These are phyloP conservation scores for Xylaria sp. DNA, from an alignment of 2,329 filamentous ascomycete genomes.

Conservation along the genomic window DNA sequence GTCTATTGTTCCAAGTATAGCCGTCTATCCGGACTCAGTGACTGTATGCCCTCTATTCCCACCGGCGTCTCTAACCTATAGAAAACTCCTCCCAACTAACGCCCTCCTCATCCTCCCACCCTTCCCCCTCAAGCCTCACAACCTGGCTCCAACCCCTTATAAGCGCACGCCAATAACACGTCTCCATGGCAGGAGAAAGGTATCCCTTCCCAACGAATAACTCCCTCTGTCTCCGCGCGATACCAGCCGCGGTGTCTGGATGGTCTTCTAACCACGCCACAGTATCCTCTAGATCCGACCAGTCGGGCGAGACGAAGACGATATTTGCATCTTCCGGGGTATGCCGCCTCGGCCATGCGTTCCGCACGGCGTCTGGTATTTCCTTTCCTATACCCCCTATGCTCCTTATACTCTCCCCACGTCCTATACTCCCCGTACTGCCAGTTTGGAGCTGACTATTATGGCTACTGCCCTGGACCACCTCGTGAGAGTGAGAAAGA, in stretches of 20 bases:
- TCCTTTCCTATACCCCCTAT: too few species aligned
- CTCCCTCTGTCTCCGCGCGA: constrained; percentile 29
- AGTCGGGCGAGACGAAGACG: constrained; percentile 32
- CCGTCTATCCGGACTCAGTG: too few species aligned
- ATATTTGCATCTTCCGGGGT: constrained; percentile 24
- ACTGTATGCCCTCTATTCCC: not conserved
- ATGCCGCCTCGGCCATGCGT: constrained; percentile 25
- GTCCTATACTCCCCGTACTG: too few species aligned
- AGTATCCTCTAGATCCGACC: constrained; percentile 27
- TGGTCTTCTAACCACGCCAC: constrained; percentile 29
- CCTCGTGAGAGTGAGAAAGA: not conserved
- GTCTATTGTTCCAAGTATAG: too few species aligned
- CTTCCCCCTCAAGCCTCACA: constrained; percentile 25
- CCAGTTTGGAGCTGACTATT: too few species aligned
- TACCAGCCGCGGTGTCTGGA: constrained; percentile 22
- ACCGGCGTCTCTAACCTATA: not conserved
- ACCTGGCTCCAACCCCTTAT: constrained; percentile 29
- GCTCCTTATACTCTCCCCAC: too few species aligned
- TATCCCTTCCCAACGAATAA: constrained; percentile 29
- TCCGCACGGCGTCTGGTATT: not conserved
- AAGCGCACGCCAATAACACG: constrained; percentile 35
- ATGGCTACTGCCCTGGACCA: too few species aligned
- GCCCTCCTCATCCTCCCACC: constrained; percentile 16
- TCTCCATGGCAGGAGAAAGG: constrained; percentile 32
- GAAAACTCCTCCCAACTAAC: constrained; percentile 34